Base-by-base conservation (phyloP, 179 eudicot species). In the Nepenthes alata region DNA sequence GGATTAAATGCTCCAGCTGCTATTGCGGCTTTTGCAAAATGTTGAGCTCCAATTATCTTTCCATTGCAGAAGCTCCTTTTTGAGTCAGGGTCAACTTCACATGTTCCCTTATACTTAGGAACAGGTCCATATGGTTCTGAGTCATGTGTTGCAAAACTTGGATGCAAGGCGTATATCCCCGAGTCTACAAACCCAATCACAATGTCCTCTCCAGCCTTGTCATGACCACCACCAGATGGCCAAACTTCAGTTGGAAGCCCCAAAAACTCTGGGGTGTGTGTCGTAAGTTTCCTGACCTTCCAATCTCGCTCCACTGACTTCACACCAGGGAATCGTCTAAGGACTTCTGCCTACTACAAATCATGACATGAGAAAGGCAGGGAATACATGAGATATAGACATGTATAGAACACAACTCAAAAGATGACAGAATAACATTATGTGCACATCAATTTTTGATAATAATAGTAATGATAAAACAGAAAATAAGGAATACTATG, bases 231-330 rank as follows among this genome's bases (percentile, higher is more conserved):
- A 53, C 87, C 91, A 38, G 85, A 87, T 3, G 97, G 95, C 97
- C 97, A 89, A 25, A 84, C 97, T 67, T 88, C 95, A 16, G 91
- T 84, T 35, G 97, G 97, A 66, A 89, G 89, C 62, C 97, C 97
- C 75, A 89, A 66, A 70, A 87, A 89, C 63, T 87, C 75, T 12
- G 97, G 97, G n/a, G 97, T 89, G 65, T 89, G 97, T 1, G 97
- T 89, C 9, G 97, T 89, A 57, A 87, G 89, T 75, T 78, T 87
- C 74, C 74, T 82, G 66, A 89, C 95, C 65, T 89, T 89, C 90
- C 90, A 86, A 77, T 89, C 96, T 78, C 82, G 79, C 62, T 86
- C 84, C 52, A 89, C 91, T 36, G 86, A 80, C 68, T 74, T 86
- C 59, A 89, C 96, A 64, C 86, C 86, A 58, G 94, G 90, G 59